Percentiles rank a stretch among this genome's conserved stretches.
phyloP scores from a whole-genome alignment of 495 filamentous ascomycete species.

The Xanthoparmelia taractica region DNA sequence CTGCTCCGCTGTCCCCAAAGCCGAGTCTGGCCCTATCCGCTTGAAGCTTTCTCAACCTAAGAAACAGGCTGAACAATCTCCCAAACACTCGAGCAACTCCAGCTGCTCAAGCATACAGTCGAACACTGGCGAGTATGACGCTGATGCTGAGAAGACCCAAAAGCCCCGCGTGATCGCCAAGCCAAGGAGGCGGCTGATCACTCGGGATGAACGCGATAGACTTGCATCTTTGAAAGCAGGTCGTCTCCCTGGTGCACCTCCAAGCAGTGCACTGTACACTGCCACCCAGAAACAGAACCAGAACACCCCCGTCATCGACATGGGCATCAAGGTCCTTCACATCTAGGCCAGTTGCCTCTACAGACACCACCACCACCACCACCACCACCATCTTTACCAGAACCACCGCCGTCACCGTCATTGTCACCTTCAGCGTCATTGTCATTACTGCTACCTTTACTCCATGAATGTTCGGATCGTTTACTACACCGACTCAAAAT shows the following conservation, averaged over 20 bases:
- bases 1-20: slow-evolving; percentile 23
- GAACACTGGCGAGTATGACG: slow-evolving; percentile 69
- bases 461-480: no score
- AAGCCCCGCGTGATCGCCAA: slow-evolving; percentile 18
- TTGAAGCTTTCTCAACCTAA: slow-evolving; percentile 27
- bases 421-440: not conserved
- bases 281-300: slow-evolving; percentile 15
- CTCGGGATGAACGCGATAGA: slow-evolving; percentile 19
- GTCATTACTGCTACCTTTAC: not conserved
- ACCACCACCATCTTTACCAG: no score
- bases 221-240: slow-evolving; percentile 16
- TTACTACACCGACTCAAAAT: not conserved
- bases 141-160: slow-evolving; percentile 15
- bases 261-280: slow-evolving; percentile 8
- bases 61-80: slow-evolving; percentile 9
- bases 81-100: slow-evolving; percentile 9
- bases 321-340: slow-evolving; percentile 22
- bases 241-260: slow-evolving; percentile 7
- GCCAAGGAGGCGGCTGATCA: slow-evolving; percentile 20
- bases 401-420: not conserved
- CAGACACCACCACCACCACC: not conserved
- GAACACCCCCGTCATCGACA: slow-evolving; percentile 11
- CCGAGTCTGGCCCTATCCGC: slow-evolving; percentile 18
- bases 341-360: slow-evolving; percentile 12
- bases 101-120: slow-evolving; percentile 46